phyloP scores from a whole-genome alignment of 129 eudicot species.

The Artemisia argyi region DNA sequence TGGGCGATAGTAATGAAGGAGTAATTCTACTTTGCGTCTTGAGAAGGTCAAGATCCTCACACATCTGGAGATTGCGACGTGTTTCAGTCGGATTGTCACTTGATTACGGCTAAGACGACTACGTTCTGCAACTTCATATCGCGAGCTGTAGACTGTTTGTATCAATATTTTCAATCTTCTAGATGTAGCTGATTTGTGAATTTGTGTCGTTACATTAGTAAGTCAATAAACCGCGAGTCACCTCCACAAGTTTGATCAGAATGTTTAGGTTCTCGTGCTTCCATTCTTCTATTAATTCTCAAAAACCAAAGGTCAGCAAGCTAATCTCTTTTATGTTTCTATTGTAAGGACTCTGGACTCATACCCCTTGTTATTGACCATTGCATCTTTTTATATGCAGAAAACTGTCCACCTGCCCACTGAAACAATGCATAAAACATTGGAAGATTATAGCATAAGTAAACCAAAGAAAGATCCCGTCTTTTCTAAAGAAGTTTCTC shows the following conservation, averaged over 20 bases:
- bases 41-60: constrained; percentile 92
- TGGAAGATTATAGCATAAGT: constrained; percentile 50
- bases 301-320: constrained; percentile 70
- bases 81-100: constrained; percentile 77
- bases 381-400: constrained; percentile 37
- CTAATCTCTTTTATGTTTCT: constrained; percentile 10
- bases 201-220: constrained; percentile 28
- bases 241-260: constrained; percentile 21
- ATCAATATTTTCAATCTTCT: constrained; percentile 35
- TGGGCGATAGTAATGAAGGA: constrained; percentile 69
- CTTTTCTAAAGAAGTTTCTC: constrained; percentile 14
- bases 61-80: constrained; percentile 94
- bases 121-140: constrained; percentile 19
- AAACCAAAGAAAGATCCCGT: constrained; percentile 27
- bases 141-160: constrained; percentile 15
- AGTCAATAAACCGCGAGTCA: constrained; percentile 14
- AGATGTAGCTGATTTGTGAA: constrained; percentile 34
- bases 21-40: constrained; percentile 62
- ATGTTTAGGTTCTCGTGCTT: constrained; percentile 93
- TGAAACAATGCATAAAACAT: constrained; percentile 74
- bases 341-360: neutral
- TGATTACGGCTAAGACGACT: constrained; percentile 84
- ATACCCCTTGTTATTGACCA: constrained; percentile 28
- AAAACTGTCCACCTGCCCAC: constrained; percentile 62
- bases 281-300: constrained; percentile 49